phyloP scores from a whole-genome alignment of 139 green algal genomes.

The Spirogloea muscicola region DNA sequence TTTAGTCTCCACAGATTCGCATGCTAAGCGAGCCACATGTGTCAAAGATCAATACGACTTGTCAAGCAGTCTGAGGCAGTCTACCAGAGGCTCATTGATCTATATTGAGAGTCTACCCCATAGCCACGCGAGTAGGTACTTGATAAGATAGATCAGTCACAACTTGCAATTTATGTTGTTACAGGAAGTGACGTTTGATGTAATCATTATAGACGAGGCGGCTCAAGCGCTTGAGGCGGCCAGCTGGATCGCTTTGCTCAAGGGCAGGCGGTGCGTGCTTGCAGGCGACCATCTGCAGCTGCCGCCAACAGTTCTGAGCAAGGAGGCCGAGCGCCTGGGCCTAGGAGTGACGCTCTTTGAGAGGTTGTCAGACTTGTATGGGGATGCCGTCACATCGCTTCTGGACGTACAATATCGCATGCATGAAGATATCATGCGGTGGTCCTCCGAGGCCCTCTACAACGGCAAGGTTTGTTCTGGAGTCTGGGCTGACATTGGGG shows the following conservation, averaged over 20 bases:
- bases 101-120: too few relatives aligned
- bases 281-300: slow-evolving; percentile 90
- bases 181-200: slow-evolving; percentile 57
- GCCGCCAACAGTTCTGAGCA: slow-evolving; percentile 76
- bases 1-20: too few relatives aligned
- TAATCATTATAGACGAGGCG: slow-evolving; percentile 95
- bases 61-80: too few relatives aligned
- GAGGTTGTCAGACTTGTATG: too few relatives aligned
- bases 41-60: too few relatives aligned
- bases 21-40: too few relatives aligned
- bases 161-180: too few relatives aligned
- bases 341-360: slow-evolving; percentile 85
- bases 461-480: too few relatives aligned
- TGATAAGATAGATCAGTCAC: too few relatives aligned
- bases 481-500: too few relatives aligned
- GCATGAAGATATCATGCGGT: slow-evolving; percentile 88
- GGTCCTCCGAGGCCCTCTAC: slow-evolving; percentile 85
- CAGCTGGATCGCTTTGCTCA: slow-evolving; percentile 50
- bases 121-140: too few relatives aligned
- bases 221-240: slow-evolving; percentile 81
- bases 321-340: slow-evolving; percentile 52
- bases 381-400: slow-evolving; percentile 74
- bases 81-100: too few relatives aligned
- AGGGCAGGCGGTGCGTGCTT: slow-evolving; percentile 65
- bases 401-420: slow-evolving; percentile 88